Base-by-base conservation (phyloP, 2,329 filamentous ascomycete genomes). In the Diaporthe vexans region DNA sequence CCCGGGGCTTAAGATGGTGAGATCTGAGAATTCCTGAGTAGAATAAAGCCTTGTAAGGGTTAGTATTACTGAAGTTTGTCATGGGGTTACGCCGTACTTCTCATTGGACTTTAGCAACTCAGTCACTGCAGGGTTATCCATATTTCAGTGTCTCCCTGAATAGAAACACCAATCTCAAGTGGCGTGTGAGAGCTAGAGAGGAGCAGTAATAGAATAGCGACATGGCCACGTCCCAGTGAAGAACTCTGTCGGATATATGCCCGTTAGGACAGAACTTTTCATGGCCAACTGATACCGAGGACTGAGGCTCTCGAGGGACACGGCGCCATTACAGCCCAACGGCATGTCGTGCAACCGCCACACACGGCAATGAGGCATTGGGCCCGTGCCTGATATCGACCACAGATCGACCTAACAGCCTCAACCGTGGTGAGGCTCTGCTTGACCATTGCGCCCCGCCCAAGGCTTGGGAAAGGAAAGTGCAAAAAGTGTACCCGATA, bases 1-100 rank as follows among this genome's bases (percentile, higher is more conserved):
- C 46, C 65, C 48, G 2, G 63, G 35, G 11, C 61, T 51, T 21
- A 69, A 26, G 19, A 74, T 68, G 2, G 24, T 69, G 24, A 59
- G 35, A 43, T 70, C 68, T 1, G 74, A 72, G 68, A 52, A 72
- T 21, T 54, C 35, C 19, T 61, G 33, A 17, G 57, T 43, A 29
- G 33, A 13, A 13, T 54, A 29, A n/a, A 63, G 33, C 35, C 56
- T 63, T 21, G 35, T 26, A n/a, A n/a, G 4, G 24, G 19, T 11
- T 9, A 33, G 17, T 21, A 3, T 29, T 17, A n/a, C 3, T 21
- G 6, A 15, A 40, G 40, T 19, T 1, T 5, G 4, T 8, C 57
- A 35, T 6, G 1, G 4, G 10, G n/a, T 24, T 15, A 9, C 17
- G 19, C 6, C 24, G n/a, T 54, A n/a, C 24, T 17, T 43, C 4